These are phyloP conservation scores for Parafenestella ontariensis DNA, from an alignment of 2,329 filamentous ascomycete species.

Conservation along the genomic window DNA sequence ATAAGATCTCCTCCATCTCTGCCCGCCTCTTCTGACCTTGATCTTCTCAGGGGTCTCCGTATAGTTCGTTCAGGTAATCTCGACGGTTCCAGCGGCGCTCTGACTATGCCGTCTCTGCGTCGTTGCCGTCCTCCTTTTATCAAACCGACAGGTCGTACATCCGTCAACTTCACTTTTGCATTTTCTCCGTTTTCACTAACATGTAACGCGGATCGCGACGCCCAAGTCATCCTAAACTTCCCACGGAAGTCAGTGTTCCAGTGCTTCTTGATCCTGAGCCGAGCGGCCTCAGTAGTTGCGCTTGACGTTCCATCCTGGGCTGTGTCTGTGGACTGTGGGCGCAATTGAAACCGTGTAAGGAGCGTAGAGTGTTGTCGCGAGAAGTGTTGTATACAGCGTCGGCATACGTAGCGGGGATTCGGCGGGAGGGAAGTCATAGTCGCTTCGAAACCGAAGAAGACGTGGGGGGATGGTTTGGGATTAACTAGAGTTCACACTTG, in stretches of 20 bases:
- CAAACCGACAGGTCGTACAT: background rate
- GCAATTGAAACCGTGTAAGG: slow-evolving; percentile 4
- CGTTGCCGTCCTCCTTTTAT: slow-evolving; percentile 11
- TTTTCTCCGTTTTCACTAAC: slow-evolving; percentile 1
- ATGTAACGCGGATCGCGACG: background rate
- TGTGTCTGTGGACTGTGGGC: slow-evolving; percentile 6
- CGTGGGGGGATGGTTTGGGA: background rate
- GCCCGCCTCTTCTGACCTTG: background rate
- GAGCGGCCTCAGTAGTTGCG: slow-evolving; percentile 1
- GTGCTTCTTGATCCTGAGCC: slow-evolving; percentile 12
- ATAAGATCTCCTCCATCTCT: slow-evolving; percentile 9
- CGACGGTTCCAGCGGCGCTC: background rate
- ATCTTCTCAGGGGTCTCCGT: background rate
- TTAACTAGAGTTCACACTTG: slow-evolving; percentile 19
- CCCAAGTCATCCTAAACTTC: background rate
- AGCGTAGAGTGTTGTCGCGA: slow-evolving; percentile 4
- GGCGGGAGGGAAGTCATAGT: slow-evolving; percentile 19
- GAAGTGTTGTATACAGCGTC: slow-evolving; percentile 19
- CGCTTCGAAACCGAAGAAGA: background rate
- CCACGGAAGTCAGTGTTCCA: slow-evolving; percentile 7
- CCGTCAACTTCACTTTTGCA: background rate
- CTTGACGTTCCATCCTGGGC: background rate
- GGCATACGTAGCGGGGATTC: slow-evolving; percentile 27
- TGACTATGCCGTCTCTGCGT: slow-evolving; percentile 1
- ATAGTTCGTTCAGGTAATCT: background rate